Percentiles rank a stretch among this genome's conserved stretches.
Evolutionary conservation across 2,329 filamentous ascomycete genomes (phyloP).

Genomic region (Colletotrichum sp.): DNA sequence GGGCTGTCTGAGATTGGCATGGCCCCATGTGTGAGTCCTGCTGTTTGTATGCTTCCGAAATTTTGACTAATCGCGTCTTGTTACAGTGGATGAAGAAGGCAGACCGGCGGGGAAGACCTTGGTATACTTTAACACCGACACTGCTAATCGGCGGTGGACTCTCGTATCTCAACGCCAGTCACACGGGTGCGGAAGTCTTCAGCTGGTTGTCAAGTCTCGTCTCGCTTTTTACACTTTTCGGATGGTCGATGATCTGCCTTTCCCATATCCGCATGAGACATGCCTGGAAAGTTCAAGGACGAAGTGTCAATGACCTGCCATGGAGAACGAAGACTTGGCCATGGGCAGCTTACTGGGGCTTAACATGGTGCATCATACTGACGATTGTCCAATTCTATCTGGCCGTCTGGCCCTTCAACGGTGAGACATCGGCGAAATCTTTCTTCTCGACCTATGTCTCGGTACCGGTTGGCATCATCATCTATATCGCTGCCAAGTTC

Average conservation of each 20-base stretch:
- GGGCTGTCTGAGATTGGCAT: slow-evolving; percentile 43
- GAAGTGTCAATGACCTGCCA: slow-evolving; percentile 36
- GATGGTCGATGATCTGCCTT: slow-evolving; percentile 47
- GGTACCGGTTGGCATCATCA: slow-evolving; percentile 43
- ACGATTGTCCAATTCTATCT: slow-evolving; percentile 53
- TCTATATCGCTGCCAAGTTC: slow-evolving; percentile 44
- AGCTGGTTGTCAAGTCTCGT: slow-evolving; percentile 51
- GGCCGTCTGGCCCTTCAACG: slow-evolving; percentile 46
- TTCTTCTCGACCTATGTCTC: slow-evolving; percentile 55
- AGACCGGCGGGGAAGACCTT: background rate
- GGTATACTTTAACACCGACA: slow-evolving; percentile 42
- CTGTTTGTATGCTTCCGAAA: background rate
- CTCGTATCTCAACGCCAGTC: slow-evolving; percentile 47
- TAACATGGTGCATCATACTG: slow-evolving; percentile 47
- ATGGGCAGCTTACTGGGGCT: slow-evolving; percentile 45
- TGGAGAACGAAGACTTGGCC: slow-evolving; percentile 50
- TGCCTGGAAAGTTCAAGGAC: slow-evolving; percentile 44
- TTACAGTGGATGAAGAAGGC: background rate
- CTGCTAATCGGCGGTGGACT: slow-evolving; percentile 54
- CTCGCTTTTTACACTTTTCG: slow-evolving; percentile 47
- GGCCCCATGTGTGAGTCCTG: slow-evolving; percentile 20
- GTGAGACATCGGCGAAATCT: slow-evolving; percentile 31
- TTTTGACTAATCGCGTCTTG: background rate
- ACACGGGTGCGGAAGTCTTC: slow-evolving; percentile 46
- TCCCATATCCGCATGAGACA: slow-evolving; percentile 45